Conservation (phyloP, 192 early-diverging fungal genomes). For the Coemansia reversa region DNA sequence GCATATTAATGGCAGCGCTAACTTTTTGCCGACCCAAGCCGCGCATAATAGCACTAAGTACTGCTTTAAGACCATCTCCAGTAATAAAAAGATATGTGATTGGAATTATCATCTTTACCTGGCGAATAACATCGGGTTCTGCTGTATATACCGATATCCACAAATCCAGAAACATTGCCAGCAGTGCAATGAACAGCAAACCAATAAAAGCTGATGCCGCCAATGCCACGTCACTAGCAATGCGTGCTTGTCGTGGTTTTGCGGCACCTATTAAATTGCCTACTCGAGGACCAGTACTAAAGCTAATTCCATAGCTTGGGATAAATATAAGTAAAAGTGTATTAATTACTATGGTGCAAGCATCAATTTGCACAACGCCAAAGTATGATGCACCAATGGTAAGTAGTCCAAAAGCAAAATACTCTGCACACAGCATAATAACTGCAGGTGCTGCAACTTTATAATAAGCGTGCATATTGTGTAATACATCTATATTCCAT, state of each 20-base stretch:
- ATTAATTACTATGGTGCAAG: constrained; percentile 66
- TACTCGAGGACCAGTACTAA: constrained; percentile 71
- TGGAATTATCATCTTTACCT: constrained; percentile 56
- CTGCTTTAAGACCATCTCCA: constrained; percentile 53
- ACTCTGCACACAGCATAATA: constrained; percentile 75
- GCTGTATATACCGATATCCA: constrained; percentile 56
- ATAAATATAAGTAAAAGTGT: constrained; percentile 65
- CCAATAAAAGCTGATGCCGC: constrained; percentile 57
- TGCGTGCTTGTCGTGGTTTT: constrained; percentile 56
- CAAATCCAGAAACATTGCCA: neutral
- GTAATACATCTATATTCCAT: constrained; percentile 63
- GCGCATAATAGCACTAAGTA: constrained; percentile 51
- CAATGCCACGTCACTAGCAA: constrained; percentile 56
- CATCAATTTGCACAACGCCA: constrained; percentile 66
- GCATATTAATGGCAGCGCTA: constrained; percentile 36
- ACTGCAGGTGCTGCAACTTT: constrained; percentile 71
- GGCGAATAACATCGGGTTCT: constrained; percentile 51
- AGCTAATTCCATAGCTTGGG: constrained; percentile 66
- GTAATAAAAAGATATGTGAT: constrained; percentile 65
- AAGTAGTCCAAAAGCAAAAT: constrained; percentile 72
- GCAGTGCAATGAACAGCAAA: neutral
- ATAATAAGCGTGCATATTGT: constrained; percentile 56
- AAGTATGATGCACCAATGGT: constrained; percentile 69
- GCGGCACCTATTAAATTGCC: constrained; percentile 64
- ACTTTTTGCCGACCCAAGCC: constrained; percentile 44